Conservation (phyloP, 2,329 filamentous ascomycete genomes). For the Calycina marina region DNA sequence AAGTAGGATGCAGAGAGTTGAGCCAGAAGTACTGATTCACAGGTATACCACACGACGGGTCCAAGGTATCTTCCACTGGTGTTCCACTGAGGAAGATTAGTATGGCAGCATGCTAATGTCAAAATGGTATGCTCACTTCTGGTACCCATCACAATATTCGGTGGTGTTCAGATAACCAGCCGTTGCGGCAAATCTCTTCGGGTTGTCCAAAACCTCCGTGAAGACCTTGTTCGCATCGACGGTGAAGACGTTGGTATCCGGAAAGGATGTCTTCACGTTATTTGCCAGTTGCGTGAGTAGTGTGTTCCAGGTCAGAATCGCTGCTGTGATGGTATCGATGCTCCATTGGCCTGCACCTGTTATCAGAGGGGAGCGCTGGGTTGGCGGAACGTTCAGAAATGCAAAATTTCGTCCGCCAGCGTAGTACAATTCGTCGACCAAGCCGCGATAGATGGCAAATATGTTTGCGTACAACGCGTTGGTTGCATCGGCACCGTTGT, state of each 20-base stretch:
- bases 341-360: conserved; percentile 25
- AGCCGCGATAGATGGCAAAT: conserved; percentile 28
- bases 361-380: conserved; percentile 37
- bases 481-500: conserved; percentile 18
- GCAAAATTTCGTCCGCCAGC: conserved; percentile 42
- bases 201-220: conserved; percentile 35
- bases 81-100: conserved; percentile 27
- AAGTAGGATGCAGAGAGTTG: conserved; percentile 49
- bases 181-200: conserved; percentile 33
- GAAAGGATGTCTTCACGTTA: conserved; percentile 21
- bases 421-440: conserved; percentile 32
- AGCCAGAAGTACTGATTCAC: conserved; percentile 53
- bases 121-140: conserved; percentile 29
- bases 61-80: conserved; percentile 26
- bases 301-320: conserved; percentile 37
- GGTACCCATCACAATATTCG: conserved; percentile 37
- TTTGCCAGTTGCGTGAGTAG: conserved; percentile 28
- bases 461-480: conserved; percentile 25
- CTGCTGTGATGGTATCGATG: conserved; percentile 26
- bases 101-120: neutral
- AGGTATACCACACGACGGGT: conserved; percentile 33
- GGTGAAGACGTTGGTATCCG: conserved; percentile 33
- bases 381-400: conserved; percentile 42
- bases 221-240: conserved; percentile 40
- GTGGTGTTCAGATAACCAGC: conserved; percentile 39